A percentile compares a stretch with the other conserved stretches of the same genome.
phyloP scores from a whole-genome alignment of 345 rosid species.

The Populus davidiana region DNA sequence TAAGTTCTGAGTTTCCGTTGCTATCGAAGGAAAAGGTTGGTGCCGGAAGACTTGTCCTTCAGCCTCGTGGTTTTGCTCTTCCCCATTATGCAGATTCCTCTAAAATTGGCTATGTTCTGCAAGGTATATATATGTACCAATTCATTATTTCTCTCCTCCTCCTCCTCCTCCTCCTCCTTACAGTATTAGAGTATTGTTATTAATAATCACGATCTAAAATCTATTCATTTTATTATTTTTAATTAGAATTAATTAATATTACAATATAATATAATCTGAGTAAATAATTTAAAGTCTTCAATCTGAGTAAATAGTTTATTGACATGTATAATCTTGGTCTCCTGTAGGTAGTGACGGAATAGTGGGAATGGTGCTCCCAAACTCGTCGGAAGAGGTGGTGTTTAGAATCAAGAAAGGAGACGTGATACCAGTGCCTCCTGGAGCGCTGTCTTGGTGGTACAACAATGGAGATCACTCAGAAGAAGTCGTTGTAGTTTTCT shows the following conservation, averaged over 20 bases:
- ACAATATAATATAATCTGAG: too few species aligned
- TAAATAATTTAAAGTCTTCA: too few species aligned
- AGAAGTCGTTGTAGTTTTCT: conserved; percentile 18
- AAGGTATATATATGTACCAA: conserved; percentile 14
- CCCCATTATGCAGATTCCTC: conserved; percentile 41
- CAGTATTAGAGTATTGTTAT: too few species aligned
- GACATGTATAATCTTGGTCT: not conserved
- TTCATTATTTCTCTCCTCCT: not conserved
- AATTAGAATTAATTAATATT: too few species aligned
- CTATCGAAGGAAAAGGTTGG: conserved; percentile 24
- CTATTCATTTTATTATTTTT: too few species aligned
- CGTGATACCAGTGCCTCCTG: conserved; percentile 20
- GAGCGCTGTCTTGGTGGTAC: conserved; percentile 40
- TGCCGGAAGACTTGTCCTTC: conserved; percentile 27
- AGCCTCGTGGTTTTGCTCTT: conserved; percentile 29
- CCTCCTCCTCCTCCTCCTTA: not conserved
- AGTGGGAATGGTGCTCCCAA: conserved; percentile 25
- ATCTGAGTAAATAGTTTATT: too few species aligned
- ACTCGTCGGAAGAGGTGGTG: conserved; percentile 11
- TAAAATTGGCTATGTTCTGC: conserved; percentile 38
- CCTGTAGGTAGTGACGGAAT: conserved; percentile 20
- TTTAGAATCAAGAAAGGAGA: conserved; percentile 29
- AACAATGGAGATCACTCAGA: conserved; percentile 21
- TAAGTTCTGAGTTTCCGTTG: conserved; percentile 17
- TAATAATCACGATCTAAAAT: too few species aligned